phyloP scores from a whole-genome alignment of 768 basidiomycete genomes.

The Phlebiopsis gigantea region DNA sequence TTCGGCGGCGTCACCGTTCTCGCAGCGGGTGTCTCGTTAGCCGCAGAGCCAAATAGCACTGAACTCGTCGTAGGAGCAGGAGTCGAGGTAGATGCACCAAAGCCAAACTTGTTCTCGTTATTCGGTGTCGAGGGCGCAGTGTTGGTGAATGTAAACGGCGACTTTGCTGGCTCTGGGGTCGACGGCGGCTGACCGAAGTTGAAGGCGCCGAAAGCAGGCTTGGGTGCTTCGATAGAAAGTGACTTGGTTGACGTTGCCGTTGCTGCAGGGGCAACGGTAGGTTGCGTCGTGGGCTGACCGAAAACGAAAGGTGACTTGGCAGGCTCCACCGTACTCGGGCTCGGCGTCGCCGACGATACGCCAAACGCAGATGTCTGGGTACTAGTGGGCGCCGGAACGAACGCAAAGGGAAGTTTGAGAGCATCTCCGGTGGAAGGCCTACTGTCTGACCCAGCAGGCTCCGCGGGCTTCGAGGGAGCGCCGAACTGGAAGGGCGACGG shows the following conservation, averaged over 20 bases:
- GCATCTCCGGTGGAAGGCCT: not conserved
- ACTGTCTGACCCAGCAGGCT: slow-evolving; percentile 7
- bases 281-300: not conserved
- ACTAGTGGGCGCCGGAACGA: slow-evolving; percentile 15
- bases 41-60: slow-evolving; percentile 46
- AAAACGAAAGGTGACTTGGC: slow-evolving; percentile 11
- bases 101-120: slow-evolving; percentile 33
- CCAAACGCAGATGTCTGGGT: slow-evolving; percentile 2
- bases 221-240: slow-evolving; percentile 32
- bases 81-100: slow-evolving; percentile 32
- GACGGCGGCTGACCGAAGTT: slow-evolving; percentile 35
- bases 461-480: slow-evolving; percentile 17
- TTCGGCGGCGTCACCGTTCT: slow-evolving; percentile 65
- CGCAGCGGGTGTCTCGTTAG: slow-evolving; percentile 27
- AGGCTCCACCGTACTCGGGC: slow-evolving; percentile 9
- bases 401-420: slow-evolving; percentile 24
- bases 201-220: slow-evolving; percentile 43
- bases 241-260: slow-evolving; percentile 19
- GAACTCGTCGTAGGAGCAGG: slow-evolving; percentile 20
- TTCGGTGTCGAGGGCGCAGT: slow-evolving; percentile 24
- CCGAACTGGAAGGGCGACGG: slow-evolving; percentile 3
- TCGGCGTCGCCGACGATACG: not conserved
- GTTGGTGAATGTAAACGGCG: slow-evolving; percentile 32
- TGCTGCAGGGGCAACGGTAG: slow-evolving; percentile 10
- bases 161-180: slow-evolving; percentile 24